A percentile compares a stretch with the other conserved stretches of the same genome.
These are phyloP conservation scores for Plasmodium inui DNA, from an alignment of 169 alveolate species.

Conservation along the genomic window DNA sequence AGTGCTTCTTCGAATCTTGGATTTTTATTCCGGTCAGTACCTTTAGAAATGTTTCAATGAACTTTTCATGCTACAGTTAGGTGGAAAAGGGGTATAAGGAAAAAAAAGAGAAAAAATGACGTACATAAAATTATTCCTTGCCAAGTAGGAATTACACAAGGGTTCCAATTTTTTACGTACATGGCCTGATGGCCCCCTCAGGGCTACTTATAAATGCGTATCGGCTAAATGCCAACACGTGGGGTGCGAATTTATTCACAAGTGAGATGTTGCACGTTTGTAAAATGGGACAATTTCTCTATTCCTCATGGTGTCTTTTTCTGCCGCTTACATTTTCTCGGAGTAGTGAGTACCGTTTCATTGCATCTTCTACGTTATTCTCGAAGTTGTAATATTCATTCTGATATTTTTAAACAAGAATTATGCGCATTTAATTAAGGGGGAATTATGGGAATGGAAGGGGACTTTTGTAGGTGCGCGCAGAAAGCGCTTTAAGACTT, in stretches of 20 bases:
- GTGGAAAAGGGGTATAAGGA: neutral
- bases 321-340: constrained; percentile 41
- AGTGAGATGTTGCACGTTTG: neutral
- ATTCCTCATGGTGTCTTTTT: neutral
- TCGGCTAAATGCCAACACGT: neutral
- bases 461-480: neutral
- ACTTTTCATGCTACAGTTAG: constrained; percentile 54
- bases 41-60: constrained; percentile 65
- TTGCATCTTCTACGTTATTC: constrained; percentile 26
- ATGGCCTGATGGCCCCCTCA: neutral
- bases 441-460: neutral
- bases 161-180: neutral
- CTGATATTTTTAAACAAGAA: constrained; percentile 3
- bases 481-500: neutral
- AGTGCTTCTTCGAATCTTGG: constrained; percentile 64
- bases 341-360: constrained; percentile 29
- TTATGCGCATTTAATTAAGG: neutral
- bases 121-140: neutral
- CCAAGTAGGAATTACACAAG: neutral
- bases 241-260: neutral
- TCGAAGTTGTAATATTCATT: constrained; percentile 51
- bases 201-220: neutral
- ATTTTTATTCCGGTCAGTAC: constrained; percentile 47
- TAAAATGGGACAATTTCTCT: neutral
- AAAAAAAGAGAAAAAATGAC: constrained; percentile 10